phyloP scores from a whole-genome alignment of 2,329 filamentous ascomycete genomes.

The Fusarium newnesense region DNA sequence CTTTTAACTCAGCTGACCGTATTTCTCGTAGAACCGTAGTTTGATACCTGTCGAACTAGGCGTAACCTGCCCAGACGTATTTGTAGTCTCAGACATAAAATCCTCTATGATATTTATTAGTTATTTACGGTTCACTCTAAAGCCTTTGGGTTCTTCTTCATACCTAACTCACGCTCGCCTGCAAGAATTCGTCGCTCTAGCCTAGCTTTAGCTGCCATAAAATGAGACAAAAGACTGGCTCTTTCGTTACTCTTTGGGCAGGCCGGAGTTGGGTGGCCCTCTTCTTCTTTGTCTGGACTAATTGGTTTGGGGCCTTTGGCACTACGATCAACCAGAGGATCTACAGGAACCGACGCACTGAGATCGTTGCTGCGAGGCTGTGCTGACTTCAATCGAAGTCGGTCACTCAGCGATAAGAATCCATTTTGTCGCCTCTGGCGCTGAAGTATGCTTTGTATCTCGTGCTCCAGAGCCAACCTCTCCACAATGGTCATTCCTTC shows the following conservation, averaged over 20 bases:
- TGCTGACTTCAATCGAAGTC: not conserved
- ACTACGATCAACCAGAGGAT: too few relatives aligned
- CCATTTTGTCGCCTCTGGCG: not conserved
- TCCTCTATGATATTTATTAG: not conserved
- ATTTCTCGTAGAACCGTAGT: too few relatives aligned
- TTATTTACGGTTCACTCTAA: accelerated
- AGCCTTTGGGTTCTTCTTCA: accelerated
- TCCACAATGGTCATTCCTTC: not conserved
- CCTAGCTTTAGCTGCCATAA: accelerated
- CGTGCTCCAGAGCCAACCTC: not conserved
- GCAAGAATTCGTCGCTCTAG: accelerated
- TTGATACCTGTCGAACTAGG: not conserved
- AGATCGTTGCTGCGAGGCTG: not conserved
- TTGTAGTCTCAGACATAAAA: not conserved
- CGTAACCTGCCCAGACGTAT: not conserved
- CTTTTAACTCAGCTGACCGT: not conserved
- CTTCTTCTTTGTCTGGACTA: accelerated
- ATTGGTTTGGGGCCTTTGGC: accelerated
- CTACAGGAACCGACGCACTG: accelerated
- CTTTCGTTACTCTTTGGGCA: accelerated
- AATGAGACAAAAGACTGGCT: accelerated
- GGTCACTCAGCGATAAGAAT: not conserved
- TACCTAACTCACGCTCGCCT: not conserved
- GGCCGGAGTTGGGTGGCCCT: not conserved
- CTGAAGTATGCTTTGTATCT: not conserved